These are phyloP conservation scores for Agapanthus africanus DNA, from an alignment of 106 monocot species.

Conservation along the genomic window DNA sequence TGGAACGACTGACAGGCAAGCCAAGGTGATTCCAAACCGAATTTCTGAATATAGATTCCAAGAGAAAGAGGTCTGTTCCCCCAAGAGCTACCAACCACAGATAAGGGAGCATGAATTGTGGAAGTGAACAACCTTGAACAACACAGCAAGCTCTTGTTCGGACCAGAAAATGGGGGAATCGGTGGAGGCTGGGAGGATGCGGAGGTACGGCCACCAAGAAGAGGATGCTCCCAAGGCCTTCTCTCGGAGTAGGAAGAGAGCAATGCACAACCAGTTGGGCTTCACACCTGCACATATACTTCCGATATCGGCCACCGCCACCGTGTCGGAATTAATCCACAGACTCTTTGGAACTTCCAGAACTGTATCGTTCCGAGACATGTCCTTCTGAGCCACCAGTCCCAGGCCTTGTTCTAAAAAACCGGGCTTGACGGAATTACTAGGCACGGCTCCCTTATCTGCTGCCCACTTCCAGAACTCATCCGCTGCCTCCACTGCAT, in stretches of 20 bases:
- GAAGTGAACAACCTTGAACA: slow-evolving; percentile 46
- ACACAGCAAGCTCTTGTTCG: slow-evolving; percentile 89
- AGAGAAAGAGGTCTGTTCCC: slow-evolving; percentile 85
- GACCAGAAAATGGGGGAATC: slow-evolving; percentile 91
- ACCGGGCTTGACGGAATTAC: slow-evolving; percentile 20
- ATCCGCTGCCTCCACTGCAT: slow-evolving; percentile 8
- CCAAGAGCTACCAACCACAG: slow-evolving; percentile 78
- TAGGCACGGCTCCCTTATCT: slow-evolving; percentile 14
- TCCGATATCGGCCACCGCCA: slow-evolving; percentile 55
- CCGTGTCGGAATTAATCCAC: slow-evolving; percentile 74
- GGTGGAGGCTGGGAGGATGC: slow-evolving; percentile 52
- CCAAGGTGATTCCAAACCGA: slow-evolving; percentile 80
- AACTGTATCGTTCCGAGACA: slow-evolving; percentile 53
- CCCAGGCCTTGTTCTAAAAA: slow-evolving; percentile 72
- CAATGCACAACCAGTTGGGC: slow-evolving; percentile 62
- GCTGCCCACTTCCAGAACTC: slow-evolving; percentile 60
- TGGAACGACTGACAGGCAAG: slow-evolving; percentile 66
- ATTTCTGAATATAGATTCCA: slow-evolving; percentile 89
- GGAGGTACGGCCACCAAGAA: slow-evolving; percentile 61
- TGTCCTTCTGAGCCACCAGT: slow-evolving; percentile 55
- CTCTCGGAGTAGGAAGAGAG: slow-evolving; percentile 68
- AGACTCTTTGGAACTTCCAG: slow-evolving; percentile 64
- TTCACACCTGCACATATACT: slow-evolving; percentile 32
- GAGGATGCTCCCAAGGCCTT: slow-evolving; percentile 40
- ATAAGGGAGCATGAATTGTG: slow-evolving; percentile 69